Evolutionary conservation across 306 rosid species (phyloP), one percentile per base, ranked within the genome.

Genomic region (Quercus ilex): DNA sequence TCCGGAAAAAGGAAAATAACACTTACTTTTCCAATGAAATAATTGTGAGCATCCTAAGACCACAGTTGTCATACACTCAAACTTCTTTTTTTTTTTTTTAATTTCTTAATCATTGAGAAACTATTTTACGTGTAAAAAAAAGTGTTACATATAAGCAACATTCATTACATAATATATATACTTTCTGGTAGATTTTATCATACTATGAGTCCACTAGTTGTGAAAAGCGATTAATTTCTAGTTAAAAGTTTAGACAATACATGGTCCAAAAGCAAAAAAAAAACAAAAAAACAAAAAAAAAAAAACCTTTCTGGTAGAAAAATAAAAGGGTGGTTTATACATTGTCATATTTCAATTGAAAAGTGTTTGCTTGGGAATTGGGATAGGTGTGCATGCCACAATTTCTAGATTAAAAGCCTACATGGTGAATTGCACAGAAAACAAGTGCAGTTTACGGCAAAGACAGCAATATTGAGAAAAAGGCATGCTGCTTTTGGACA

Each of bases 31-130:
- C 52, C 77, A 26, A 63, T 79, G 81, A 46, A 76, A 57, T 79
- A 76, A 87, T 73, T 65, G 75, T 60, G 60, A 69, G 86, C 84
- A 79, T 76, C 84, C 62, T 55, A 73, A 51, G 76, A 81, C 63
- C 53, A 77, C 20, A 68, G 82, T 49, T 15, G 80, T 78, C 46
- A 4, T 6, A 25, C 46, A 38, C 46, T 2, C 11, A 38, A 1
- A 38, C 11, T 41, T 53, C n/a, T n/a, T 31, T 3, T n/a, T 18
- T 38, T 73, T 72, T 65, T 33, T 1, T 35, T 35, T 1, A 35
- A 35, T 35, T 35, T 35, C 41, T 35, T 35, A 35, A 35, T 6
- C 41, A 7, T 7, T 38, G 46, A 38, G 46, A 38, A 38, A 38
- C 46, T 38, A 38, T 8, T 49, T 49, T 49, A 49, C 53, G 17